Percentiles rank a stretch among this genome's conserved stretches.
Conservation (phyloP, 495 filamentous ascomycete species). For the Neurospora sublineolata region DNA sequence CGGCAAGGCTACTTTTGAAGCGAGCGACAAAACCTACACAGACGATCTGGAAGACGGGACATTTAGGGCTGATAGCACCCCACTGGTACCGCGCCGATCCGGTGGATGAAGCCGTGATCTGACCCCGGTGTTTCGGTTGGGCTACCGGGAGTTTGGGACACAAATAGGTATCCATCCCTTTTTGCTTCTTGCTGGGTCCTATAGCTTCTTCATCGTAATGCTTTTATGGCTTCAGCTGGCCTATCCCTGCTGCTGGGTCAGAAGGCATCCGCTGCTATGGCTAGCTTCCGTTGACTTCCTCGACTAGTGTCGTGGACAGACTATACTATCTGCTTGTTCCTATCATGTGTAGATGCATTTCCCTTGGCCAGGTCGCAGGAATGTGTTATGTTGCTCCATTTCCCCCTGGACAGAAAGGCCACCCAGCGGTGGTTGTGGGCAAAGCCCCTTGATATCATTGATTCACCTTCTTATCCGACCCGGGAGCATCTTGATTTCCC, state of each 20-base stretch:
- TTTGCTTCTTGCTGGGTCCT: not conserved
- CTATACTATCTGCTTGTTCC: not conserved
- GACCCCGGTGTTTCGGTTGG: not conserved
- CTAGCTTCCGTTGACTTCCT: not conserved
- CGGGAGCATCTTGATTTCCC: not conserved
- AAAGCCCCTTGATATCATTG: not conserved
- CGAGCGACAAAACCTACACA: not conserved
- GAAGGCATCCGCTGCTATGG: not conserved
- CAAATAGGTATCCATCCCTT: not conserved
- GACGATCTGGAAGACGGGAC: not conserved
- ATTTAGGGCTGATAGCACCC: not conserved
- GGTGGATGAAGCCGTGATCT: not conserved
- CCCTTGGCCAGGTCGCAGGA: not conserved
- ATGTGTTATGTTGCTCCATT: not conserved
- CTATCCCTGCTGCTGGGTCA: not conserved
- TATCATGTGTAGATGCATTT: not conserved
- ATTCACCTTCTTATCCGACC: not conserved
- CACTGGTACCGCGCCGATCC: not conserved
- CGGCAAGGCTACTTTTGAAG: not conserved
- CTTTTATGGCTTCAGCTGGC: not conserved
- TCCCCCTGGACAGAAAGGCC: not conserved
- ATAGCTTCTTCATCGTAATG: not conserved
- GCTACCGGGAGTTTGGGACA: not conserved
- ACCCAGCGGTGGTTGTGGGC: not conserved
- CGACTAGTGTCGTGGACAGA: not conserved